These are phyloP conservation scores for Gelatoporia subvermispora DNA, from an alignment of 768 basidiomycete species.

Conservation along the genomic window DNA sequence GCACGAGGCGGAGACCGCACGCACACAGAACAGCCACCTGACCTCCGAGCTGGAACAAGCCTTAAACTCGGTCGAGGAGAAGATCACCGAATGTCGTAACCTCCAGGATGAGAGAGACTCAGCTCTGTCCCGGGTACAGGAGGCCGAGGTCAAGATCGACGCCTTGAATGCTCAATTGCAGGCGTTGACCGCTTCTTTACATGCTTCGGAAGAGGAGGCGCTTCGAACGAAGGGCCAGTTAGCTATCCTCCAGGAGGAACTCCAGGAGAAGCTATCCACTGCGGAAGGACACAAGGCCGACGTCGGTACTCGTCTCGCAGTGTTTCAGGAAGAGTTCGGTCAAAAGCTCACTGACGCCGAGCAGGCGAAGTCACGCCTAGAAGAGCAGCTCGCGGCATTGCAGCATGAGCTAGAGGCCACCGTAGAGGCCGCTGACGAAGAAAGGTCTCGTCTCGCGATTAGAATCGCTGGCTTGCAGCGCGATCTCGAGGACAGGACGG, in stretches of 20 bases:
- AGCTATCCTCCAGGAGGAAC: not conserved
- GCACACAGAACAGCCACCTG: conserved; percentile 1
- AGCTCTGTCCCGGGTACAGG: not conserved
- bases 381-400: not conserved
- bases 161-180: conserved; percentile 6
- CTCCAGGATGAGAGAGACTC: not conserved
- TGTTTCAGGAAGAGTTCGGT: not conserved
- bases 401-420: conserved; percentile 4
- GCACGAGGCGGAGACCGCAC: conserved; percentile 2
- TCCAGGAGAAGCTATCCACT: not conserved
- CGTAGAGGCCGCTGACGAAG: not conserved
- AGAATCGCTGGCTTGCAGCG: not conserved
- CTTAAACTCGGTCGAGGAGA: conserved; percentile 1
- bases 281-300: no score
- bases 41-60: conserved; percentile 2
- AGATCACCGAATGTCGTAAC: not conserved
- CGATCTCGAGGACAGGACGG: not conserved
- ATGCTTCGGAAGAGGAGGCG: conserved; percentile 6
- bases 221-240: conserved; percentile 3
- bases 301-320: no score
- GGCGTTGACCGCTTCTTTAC: not conserved
- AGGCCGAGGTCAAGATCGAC: not conserved
- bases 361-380: no score
- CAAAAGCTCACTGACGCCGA: not conserved
- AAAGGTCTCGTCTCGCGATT: no score